Percentiles rank a stretch among this genome's conserved stretches.
These are phyloP conservation scores for Neoarthrinium moseri DNA, from an alignment of 2,329 filamentous ascomycete species.

Conservation along the genomic window DNA sequence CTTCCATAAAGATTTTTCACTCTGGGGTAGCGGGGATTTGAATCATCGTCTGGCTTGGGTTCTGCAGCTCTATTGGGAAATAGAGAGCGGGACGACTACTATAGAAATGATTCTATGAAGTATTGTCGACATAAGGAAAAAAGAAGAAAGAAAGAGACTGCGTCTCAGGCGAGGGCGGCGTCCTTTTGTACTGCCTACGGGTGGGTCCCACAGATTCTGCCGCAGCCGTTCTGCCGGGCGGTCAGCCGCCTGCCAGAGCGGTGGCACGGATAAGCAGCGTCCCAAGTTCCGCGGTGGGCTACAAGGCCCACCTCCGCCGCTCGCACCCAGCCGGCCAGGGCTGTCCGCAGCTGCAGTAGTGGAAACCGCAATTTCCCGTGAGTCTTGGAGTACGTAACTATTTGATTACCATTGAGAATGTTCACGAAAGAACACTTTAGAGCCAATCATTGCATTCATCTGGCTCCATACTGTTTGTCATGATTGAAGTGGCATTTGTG, in stretches of 20 bases:
- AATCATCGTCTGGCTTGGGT: conserved; percentile 93
- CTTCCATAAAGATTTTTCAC: conserved; percentile 62
- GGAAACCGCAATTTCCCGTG: no score
- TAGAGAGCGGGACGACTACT: conserved; percentile 91
- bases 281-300: no score
- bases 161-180: neutral
- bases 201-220: conserved; percentile 3
- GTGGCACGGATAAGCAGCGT: no score
- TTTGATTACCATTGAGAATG: no score
- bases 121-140: conserved; percentile 60
- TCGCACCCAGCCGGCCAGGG: no score
- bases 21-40: conserved; percentile 85
- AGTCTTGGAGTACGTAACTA: no score
- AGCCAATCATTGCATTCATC: no score
- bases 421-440: no score
- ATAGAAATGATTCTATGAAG: conserved; percentile 88
- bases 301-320: no score
- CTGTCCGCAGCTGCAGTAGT: no score
- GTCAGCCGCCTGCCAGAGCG: neutral
- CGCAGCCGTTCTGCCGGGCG: neutral
- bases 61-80: conserved; percentile 91
- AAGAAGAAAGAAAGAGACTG: conserved; percentile 27
- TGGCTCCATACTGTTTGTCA: no score
- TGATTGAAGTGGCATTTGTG: no score
- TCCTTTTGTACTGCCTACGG: neutral